Evolutionary conservation across 2,329 filamentous ascomycete genomes (phyloP).

Genomic region (Exophiala dermatitidis): DNA sequence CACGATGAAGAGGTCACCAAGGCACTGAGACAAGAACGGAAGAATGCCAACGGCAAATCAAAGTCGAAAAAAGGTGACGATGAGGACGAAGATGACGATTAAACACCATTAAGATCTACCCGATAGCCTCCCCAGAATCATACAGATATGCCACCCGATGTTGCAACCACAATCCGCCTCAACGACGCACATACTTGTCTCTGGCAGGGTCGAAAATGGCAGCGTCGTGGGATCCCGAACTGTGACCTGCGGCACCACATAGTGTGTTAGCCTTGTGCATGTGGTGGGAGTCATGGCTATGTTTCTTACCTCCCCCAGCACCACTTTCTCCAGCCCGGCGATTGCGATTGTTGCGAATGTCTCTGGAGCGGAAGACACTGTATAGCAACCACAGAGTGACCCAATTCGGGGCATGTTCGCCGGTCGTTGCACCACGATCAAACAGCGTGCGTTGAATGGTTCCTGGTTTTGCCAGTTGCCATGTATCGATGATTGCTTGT

Average conservation of each 20-base stretch:
- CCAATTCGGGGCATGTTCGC: slow-evolving; percentile 43
- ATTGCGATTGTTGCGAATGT: slow-evolving; percentile 42
- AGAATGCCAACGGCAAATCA: slow-evolving; percentile 32
- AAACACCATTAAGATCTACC: slow-evolving; percentile 15
- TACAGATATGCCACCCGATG: slow-evolving; percentile 9
- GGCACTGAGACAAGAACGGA: slow-evolving; percentile 46
- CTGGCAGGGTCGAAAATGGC: slow-evolving; percentile 21
- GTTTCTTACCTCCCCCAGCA: slow-evolving; percentile 17
- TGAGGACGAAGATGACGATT: slow-evolving; percentile 15
- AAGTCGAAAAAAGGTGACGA: slow-evolving; percentile 35
- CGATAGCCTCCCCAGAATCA: slow-evolving; percentile 7
- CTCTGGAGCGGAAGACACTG: slow-evolving; percentile 42
- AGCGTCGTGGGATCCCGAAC: slow-evolving; percentile 14
- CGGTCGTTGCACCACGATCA: slow-evolving; percentile 36
- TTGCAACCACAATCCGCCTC: background rate
- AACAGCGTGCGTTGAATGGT: slow-evolving; percentile 36
- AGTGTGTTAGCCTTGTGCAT: background rate
- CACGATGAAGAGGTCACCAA: slow-evolving; percentile 54
- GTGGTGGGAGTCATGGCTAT: background rate
- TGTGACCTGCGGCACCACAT: slow-evolving; percentile 12
- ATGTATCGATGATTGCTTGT: slow-evolving; percentile 39
- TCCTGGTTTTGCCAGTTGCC: slow-evolving; percentile 34
- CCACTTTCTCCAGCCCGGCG: slow-evolving; percentile 29
- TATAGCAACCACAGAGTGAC: slow-evolving; percentile 43
- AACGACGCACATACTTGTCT: slow-evolving; percentile 22